Percentiles rank a stretch among this genome's conserved stretches.
Conservation (phyloP, 2,329 filamentous ascomycete species). For the Hymenoscyphus scutula region DNA sequence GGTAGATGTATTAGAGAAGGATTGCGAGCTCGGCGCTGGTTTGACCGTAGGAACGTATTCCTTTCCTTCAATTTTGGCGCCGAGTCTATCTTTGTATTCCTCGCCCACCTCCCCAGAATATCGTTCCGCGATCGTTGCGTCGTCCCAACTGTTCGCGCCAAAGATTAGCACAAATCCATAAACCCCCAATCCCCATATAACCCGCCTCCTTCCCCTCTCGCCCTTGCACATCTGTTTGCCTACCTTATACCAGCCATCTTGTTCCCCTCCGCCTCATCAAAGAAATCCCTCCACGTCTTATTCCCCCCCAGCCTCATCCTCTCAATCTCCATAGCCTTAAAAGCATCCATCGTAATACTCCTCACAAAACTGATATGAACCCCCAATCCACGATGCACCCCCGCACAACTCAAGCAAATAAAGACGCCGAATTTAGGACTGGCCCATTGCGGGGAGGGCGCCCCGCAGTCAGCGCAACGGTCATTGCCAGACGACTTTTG, state of each 20-base stretch:
- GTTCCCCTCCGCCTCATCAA: slow-evolving; percentile 68
- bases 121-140: slow-evolving; percentile 83
- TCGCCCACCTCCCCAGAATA: slow-evolving; percentile 89
- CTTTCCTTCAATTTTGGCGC: slow-evolving; percentile 80
- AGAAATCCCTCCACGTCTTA: slow-evolving; percentile 81
- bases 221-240: no score
- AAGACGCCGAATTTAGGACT: slow-evolving; percentile 97
- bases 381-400: slow-evolving; percentile 88
- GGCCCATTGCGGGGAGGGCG: slow-evolving; percentile 97
- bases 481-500: slow-evolving; percentile 90
- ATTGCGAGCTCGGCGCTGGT: slow-evolving; percentile 33
- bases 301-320: slow-evolving; percentile 94
- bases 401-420: slow-evolving; percentile 95
- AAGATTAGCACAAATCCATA: neutral
- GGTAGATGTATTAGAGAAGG: slow-evolving; percentile 22
- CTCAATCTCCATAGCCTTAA: slow-evolving; percentile 88
- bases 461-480: slow-evolving; percentile 90
- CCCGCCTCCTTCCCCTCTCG: no score
- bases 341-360: slow-evolving; percentile 97
- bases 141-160: slow-evolving; percentile 55
- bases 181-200: no score
- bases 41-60: slow-evolving; percentile 79
- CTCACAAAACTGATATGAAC: slow-evolving; percentile 99
- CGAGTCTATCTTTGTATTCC: slow-evolving; percentile 90
- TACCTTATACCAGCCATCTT: slow-evolving; percentile 58